Evolutionary conservation across 306 rosid species (phyloP).

Genomic region (Albizia julibrissin): DNA sequence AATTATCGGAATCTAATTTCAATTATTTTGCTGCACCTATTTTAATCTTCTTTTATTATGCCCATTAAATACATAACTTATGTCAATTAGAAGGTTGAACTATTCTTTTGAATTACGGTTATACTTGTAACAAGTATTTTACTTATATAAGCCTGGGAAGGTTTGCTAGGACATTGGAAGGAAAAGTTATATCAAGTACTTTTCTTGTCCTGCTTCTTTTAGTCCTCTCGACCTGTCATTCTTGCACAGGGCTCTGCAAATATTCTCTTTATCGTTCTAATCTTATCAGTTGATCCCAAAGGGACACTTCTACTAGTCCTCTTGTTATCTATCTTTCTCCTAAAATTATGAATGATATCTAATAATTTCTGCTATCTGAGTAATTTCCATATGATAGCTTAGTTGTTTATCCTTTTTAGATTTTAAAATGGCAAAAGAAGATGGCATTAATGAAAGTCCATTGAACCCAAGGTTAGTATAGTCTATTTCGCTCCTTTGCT

Average conservation of each 20-base stretch:
- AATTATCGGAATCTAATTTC: background rate
- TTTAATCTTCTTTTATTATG: background rate
- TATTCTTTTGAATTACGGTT: conserved; percentile 16
- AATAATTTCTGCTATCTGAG: conserved; percentile 2
- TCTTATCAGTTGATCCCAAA: background rate
- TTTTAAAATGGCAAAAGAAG: conserved; percentile 35
- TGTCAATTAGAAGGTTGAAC: conserved; percentile 13
- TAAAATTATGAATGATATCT: conserved; percentile 22
- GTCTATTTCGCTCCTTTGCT: conserved; percentile 13
- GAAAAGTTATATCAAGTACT: conserved; percentile 57
- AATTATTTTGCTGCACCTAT: background rate
- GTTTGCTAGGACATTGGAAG: conserved; percentile 57
- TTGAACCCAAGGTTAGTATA: conserved; percentile 56
- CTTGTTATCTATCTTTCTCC: background rate
- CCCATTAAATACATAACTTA: background rate
- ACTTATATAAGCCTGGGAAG: conserved; percentile 78
- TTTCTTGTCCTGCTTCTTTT: conserved; percentile 25
- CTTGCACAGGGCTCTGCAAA: no score
- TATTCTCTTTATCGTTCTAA: no score
- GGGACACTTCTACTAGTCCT: background rate
- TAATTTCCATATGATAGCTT: conserved; percentile 12
- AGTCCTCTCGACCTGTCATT: background rate
- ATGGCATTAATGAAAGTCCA: conserved; percentile 40
- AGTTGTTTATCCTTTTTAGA: conserved; percentile 39
- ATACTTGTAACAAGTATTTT: conserved; percentile 67